phyloP scores from a whole-genome alignment of 176 grass and related monocot species.

The Ananas comosus region DNA sequence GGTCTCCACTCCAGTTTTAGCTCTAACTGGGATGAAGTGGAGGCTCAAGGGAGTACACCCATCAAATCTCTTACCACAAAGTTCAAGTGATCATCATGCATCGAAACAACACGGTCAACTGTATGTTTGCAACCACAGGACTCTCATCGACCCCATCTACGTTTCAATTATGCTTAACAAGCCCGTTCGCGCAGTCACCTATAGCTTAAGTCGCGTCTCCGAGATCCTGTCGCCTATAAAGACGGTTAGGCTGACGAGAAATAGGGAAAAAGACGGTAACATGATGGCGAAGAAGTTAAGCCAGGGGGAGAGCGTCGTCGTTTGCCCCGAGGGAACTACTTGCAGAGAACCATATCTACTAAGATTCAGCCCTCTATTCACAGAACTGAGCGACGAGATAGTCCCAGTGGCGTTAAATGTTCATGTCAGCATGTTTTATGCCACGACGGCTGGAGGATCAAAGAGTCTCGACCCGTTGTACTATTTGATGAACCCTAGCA shows the following conservation, averaged over 20 bases:
- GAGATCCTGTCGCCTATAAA: conserved; percentile 65
- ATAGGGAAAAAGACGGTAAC: conserved; percentile 36
- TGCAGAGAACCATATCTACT: conserved; percentile 75
- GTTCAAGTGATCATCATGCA: not conserved
- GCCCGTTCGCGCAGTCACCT: conserved; percentile 39
- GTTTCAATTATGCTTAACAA: conserved; percentile 15
- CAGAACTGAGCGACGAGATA: conserved; percentile 44
- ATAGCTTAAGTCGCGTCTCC: conserved; percentile 60
- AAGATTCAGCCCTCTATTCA: conserved; percentile 68
- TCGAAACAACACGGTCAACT: conserved; percentile 31
- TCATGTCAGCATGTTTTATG: conserved; percentile 59
- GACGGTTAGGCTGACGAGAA: conserved; percentile 49
- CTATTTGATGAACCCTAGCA: conserved; percentile 56
- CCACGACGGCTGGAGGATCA: conserved; percentile 50
- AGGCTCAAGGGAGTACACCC: conserved; percentile 56
- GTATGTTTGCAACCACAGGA: conserved; percentile 77
- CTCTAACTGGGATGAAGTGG: conserved; percentile 75
- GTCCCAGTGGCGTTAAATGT: conserved; percentile 54
- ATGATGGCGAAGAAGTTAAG: conserved; percentile 28
- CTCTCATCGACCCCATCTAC: conserved; percentile 60
- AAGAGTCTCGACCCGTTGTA: conserved; percentile 60
- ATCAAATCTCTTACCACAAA: conserved; percentile 47
- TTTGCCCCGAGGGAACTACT: conserved; percentile 79
- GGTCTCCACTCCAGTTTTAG: conserved; percentile 81
- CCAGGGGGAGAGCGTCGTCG: conserved; percentile 34